Percentiles rank a stretch among this genome's conserved stretches.
phyloP scores from a whole-genome alignment of 2,329 filamentous ascomycete genomes.

The Westerdykella aurantiaca region DNA sequence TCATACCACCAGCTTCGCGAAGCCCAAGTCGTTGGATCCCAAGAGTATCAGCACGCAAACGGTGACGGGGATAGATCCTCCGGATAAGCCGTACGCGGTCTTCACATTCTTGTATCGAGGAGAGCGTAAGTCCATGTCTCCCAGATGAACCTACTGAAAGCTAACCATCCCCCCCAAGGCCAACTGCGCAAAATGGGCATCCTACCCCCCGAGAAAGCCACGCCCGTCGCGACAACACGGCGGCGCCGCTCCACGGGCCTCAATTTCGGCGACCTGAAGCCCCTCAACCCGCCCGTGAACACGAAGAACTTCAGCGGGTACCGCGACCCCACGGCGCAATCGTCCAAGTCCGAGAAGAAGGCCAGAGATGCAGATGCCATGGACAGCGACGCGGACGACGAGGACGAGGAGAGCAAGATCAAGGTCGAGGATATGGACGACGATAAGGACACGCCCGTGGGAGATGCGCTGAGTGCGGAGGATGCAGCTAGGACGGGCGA shows the following conservation, averaged over 20 bases:
- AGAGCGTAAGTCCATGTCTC: slow-evolving; percentile 64
- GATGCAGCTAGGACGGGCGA: slow-evolving; percentile 68
- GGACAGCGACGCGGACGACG: slow-evolving; percentile 72
- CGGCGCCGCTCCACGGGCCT: slow-evolving; percentile 78
- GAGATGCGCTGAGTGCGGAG: slow-evolving; percentile 56
- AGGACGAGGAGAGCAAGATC: slow-evolving; percentile 54
- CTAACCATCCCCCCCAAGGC: slow-evolving; percentile 49
- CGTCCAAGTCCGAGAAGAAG: slow-evolving; percentile 47
- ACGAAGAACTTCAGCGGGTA: slow-evolving; percentile 88
- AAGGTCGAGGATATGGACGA: slow-evolving; percentile 58
- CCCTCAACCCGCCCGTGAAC: slow-evolving; percentile 70
- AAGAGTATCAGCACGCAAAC: slow-evolving; percentile 98
- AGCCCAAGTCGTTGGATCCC: slow-evolving; percentile 90
- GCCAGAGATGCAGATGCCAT: slow-evolving; percentile 56
- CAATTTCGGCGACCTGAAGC: slow-evolving; percentile 78
- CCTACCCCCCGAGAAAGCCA: slow-evolving; percentile 60
- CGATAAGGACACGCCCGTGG: slow-evolving; percentile 54
- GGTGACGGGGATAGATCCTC: slow-evolving; percentile 94
- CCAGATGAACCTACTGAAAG: background rate
- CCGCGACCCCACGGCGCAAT: slow-evolving; percentile 61
- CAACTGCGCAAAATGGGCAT: slow-evolving; percentile 98
- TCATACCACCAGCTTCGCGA: slow-evolving; percentile 95
- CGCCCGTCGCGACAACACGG: slow-evolving; percentile 51
- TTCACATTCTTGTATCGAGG: slow-evolving; percentile 98
- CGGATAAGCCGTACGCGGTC: slow-evolving; percentile 90